Evolutionary conservation across 2,329 filamentous ascomycete genomes (phyloP).

Genomic region (Penicillium sp.): DNA sequence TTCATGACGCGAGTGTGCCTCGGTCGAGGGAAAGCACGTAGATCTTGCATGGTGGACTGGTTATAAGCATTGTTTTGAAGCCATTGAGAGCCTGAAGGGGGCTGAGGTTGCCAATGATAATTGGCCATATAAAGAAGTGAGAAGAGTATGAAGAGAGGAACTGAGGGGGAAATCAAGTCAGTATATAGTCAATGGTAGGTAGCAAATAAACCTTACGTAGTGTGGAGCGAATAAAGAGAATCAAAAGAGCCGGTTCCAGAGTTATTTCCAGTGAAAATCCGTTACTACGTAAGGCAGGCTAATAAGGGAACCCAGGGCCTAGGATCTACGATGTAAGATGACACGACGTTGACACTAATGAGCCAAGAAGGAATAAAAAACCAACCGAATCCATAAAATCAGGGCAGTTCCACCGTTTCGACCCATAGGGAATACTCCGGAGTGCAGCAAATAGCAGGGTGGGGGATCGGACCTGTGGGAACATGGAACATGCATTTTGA

Average conservation of each 20-base stretch:
- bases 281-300: conserved; percentile 9
- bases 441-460: conserved; percentile 12
- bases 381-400: conserved; percentile 22
- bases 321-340: conserved; percentile 39
- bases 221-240: conserved; percentile 2
- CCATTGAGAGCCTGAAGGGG: conserved; percentile 32
- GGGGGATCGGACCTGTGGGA: conserved; percentile 19
- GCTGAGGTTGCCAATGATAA: conserved; percentile 27
- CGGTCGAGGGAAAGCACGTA: conserved; percentile 50
- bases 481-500: conserved; percentile 21
- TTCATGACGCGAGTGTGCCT: conserved; percentile 60
- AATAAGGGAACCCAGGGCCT: conserved; percentile 31
- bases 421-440: conserved; percentile 22
- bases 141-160: background rate
- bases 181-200: conserved; percentile 8
- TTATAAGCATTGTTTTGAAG: conserved; percentile 21
- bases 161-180: conserved; percentile 9
- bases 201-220: conserved; percentile 6
- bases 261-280: conserved; percentile 13
- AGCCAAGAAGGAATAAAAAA: conserved; percentile 25
- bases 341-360: conserved; percentile 42
- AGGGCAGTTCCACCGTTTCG: conserved; percentile 24
- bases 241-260: conserved; percentile 7
- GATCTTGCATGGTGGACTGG: conserved; percentile 35
- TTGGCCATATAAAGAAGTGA: conserved; percentile 31